Conservation (phyloP, 2,329 filamentous ascomycete species). For the Venturia asperata region DNA sequence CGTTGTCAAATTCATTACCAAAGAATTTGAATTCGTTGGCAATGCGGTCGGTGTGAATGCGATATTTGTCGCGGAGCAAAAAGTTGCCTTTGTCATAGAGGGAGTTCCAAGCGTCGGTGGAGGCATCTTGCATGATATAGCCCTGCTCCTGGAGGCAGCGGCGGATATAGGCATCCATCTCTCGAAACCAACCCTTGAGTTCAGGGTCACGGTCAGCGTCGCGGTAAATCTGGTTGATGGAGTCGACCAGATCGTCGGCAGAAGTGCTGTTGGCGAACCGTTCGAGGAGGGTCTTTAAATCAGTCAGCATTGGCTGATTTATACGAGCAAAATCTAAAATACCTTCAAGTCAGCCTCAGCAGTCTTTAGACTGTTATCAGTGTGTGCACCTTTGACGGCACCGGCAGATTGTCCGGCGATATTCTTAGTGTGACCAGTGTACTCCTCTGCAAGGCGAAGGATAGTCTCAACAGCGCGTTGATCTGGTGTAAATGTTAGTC, state of each 20-base stretch:
- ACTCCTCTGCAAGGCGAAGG: slow-evolving; percentile 75
- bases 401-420: slow-evolving; percentile 58
- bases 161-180: slow-evolving; percentile 69
- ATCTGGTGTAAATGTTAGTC: slow-evolving; percentile 41
- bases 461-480: slow-evolving; percentile 85
- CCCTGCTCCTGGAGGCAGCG: slow-evolving; percentile 82
- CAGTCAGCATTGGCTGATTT: slow-evolving; percentile 44
- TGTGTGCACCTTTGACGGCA: slow-evolving; percentile 65
- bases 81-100: slow-evolving; percentile 81
- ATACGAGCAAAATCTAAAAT: slow-evolving; percentile 33
- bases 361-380: slow-evolving; percentile 54
- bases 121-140: slow-evolving; percentile 76
- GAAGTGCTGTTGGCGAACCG: slow-evolving; percentile 95
- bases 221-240: slow-evolving; percentile 76
- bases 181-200: slow-evolving; percentile 82
- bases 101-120: slow-evolving; percentile 72
- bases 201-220: slow-evolving; percentile 83
- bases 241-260: slow-evolving; percentile 73
- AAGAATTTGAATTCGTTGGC: slow-evolving; percentile 88
- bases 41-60: slow-evolving; percentile 74
- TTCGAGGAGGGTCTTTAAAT: slow-evolving; percentile 70
- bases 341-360: slow-evolving; percentile 77
- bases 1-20: slow-evolving; percentile 79
- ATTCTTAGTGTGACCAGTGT: slow-evolving; percentile 65
- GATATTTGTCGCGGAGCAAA: slow-evolving; percentile 83